A percentile compares a stretch with the other conserved stretches of the same genome.
phyloP scores from a whole-genome alignment of 169 alveolate genomes.

The Eimeria brunetti region DNA sequence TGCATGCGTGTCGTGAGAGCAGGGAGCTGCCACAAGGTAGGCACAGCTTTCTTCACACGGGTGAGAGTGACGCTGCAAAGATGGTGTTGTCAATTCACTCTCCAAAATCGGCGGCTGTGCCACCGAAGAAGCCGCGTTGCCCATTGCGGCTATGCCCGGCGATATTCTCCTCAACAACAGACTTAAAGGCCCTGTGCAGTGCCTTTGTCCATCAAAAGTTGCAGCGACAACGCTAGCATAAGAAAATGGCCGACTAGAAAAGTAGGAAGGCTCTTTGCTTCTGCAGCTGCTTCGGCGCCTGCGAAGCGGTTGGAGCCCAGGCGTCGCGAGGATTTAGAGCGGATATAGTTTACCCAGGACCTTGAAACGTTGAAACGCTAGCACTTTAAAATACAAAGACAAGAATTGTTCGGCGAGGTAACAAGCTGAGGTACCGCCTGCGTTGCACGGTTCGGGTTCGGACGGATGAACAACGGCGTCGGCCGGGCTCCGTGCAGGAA shows the following conservation, averaged over 20 bases:
- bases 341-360: background rate
- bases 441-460: constrained; percentile 59
- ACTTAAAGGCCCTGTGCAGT: background rate
- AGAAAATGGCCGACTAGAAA: background rate
- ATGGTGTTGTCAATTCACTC: constrained; percentile 36
- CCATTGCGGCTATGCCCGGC: constrained; percentile 23
- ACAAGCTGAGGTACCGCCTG: background rate
- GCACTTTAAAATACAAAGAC: constrained; percentile 18
- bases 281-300: constrained; percentile 19
- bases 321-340: constrained; percentile 18
- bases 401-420: background rate
- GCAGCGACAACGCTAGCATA: background rate
- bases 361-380: constrained; percentile 61
- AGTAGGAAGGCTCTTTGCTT: background rate
- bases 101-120: constrained; percentile 56
- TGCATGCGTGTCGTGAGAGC: background rate
- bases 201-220: background rate
- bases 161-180: background rate
- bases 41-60: constrained; percentile 41
- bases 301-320: constrained; percentile 14
- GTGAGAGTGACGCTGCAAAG: constrained; percentile 35
- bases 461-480: constrained; percentile 41
- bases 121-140: constrained; percentile 65
- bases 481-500: constrained; percentile 53
- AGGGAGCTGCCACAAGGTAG: constrained; percentile 34